A percentile compares a stretch with the other conserved stretches of the same genome.
These are phyloP conservation scores for Ichthyophthirius multifiliis DNA, from an alignment of 169 alveolate genomes.

Conservation along the genomic window DNA sequence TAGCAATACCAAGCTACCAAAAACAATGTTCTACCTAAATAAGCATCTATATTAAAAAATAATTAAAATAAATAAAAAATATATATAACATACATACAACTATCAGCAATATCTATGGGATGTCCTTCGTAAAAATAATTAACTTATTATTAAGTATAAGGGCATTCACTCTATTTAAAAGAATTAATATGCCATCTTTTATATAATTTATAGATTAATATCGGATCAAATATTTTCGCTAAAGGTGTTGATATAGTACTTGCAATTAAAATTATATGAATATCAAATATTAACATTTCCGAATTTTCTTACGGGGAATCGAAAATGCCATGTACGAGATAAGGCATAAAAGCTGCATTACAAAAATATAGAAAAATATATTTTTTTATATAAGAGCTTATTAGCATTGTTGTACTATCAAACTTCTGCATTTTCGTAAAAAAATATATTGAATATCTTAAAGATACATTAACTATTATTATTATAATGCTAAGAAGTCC, in stretches of 20 bases:
- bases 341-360: constrained; percentile 3
- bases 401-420: neutral
- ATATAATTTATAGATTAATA: neutral
- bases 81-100: neutral
- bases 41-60: neutral
- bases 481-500: neutral
- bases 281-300: neutral
- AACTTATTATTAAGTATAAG: neutral
- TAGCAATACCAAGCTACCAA: neutral
- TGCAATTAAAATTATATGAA: neutral
- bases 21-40: neutral
- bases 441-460: neutral
- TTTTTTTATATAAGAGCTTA: neutral
- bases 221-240: neutral
- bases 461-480: neutral
- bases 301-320: neutral
- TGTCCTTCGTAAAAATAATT: neutral
- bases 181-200: constrained; percentile 4
- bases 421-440: neutral
- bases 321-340: neutral
- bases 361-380: neutral
- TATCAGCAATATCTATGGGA: constrained; percentile 4
- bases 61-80: neutral
- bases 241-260: neutral
- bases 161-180: neutral